Evolutionary conservation across 176 grass and related monocot genomes (phyloP), one percentile per base, ranked within the genome.

Genomic region (Carex myosuroides): DNA sequence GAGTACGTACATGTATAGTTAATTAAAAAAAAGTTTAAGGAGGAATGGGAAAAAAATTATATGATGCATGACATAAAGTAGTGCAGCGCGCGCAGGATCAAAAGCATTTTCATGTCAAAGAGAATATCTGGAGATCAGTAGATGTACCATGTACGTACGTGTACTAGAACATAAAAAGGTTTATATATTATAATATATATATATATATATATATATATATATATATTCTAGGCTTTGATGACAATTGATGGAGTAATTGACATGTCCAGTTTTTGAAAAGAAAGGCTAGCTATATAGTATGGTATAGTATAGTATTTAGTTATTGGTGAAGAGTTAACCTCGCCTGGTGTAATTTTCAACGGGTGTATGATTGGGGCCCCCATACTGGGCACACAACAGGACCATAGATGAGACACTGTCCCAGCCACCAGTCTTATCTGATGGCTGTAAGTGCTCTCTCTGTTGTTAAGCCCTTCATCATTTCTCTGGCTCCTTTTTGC

Each of bases 361-460:
- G 72, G 72, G 24, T 29, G 20, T 55, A 76, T 76, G 72, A 76
- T 76, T 76, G 72, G 72, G 72, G 72, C 13, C 46, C 71, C 52
- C 62, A 54, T 67, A 68, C 3, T 83, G 61, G 80, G 61, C 22
- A 83, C 81, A 60, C 62, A 64, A 83, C 53, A 50, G 64, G 79
- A 87, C 81, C 82, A 90, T 85, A 52, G 65, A 73, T 64, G 67
- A 68, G 91, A 94, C 88, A 89, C 17, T 79, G 75, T 72, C 37
- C 62, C 90, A 89, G 67, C 88, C 87, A 84, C 82, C 81, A 91
- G 91, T 96, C 89, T 89, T 93, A 93, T 96, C 91, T 85, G 92
- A 94, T 94, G 85, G 4, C 35, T 37, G n/a, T 52, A 68, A 83
- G 81, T 83, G 81, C 81, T 66, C 81, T 83, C 81, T 83, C 56